Evolutionary conservation across 441 rosid species (phyloP), one percentile per base, ranked within the genome.

Genomic region (Biscutella laevigata): DNA sequence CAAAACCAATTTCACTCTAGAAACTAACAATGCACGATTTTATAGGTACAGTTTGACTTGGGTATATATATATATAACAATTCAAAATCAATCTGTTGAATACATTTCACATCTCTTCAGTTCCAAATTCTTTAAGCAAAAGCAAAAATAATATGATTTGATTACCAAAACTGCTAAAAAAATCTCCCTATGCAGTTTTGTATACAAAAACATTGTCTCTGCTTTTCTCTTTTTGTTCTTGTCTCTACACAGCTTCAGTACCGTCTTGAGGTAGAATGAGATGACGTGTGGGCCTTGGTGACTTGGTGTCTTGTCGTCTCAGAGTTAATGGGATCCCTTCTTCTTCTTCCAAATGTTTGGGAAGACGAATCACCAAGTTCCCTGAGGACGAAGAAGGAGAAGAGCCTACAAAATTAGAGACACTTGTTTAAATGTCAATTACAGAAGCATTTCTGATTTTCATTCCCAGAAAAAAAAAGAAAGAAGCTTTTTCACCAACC

Each of bases 321-420:
- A 78, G 64, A 29, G 83, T 53, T n/a, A 62, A 54, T 42, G 84
- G 80, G 52, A 78, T 67, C 38, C 73, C 83, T 64, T 80, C 79
- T 1, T 45, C 61, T 21, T 70, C 79, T 38, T 66, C 82, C 3
- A 54, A 19, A 33, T 60, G 76, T 70, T 69, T 81, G 7, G 71
- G 49, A 50, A 70, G 59, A 20, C 68, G 68, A 3, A 58, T 13
- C 49, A 62, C 68, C 46, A 62, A 47, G 43, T 67, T 67, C 42
- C 62, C 59, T 5, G 72, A 66, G n/a, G 77, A 71, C 27, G 81
- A 81, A 71, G 68, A 20, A 53, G n/a, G n/a, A n/a, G n/a, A n/a
- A n/a, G n/a, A n/a, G n/a, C 60, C 57, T 27, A 17, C 29, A 53
- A 12, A n/a, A n/a, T n/a, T n/a, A 13, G 24, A 33, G 13, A 40